Conservation (phyloP, 2,329 filamentous ascomycete species). For the Lachnellula hyalina region DNA sequence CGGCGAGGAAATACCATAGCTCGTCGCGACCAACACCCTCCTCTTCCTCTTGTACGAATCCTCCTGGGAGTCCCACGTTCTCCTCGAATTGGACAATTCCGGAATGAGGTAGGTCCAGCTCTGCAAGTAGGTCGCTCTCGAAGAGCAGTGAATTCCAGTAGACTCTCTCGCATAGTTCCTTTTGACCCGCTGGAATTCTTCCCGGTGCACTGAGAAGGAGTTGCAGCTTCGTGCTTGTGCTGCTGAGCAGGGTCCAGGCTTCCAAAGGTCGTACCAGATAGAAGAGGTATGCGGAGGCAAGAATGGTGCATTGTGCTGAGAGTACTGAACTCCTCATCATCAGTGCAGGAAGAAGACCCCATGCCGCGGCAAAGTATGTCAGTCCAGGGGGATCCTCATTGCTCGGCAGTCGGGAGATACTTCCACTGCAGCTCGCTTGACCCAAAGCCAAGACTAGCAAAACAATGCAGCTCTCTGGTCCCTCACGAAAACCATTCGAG, state of each 20-base stretch:
- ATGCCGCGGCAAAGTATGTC: slow-evolving; percentile 75
- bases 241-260: slow-evolving; percentile 76
- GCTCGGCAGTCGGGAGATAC: slow-evolving; percentile 65
- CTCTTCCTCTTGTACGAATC: slow-evolving; percentile 65
- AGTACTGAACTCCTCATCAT: slow-evolving; percentile 77
- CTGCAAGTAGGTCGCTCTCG: slow-evolving; percentile 73
- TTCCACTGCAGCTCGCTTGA: slow-evolving; percentile 68
- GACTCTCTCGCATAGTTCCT: slow-evolving; percentile 69
- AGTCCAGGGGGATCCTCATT: slow-evolving; percentile 69
- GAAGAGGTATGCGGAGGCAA: slow-evolving; percentile 77
- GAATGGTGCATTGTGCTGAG: slow-evolving; percentile 73
- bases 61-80: slow-evolving; percentile 69
- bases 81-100: slow-evolving; percentile 80
- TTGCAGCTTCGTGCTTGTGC: slow-evolving; percentile 76
- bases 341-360: slow-evolving; percentile 69
- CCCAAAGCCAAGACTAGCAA: slow-evolving; percentile 73
- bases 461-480: slow-evolving; percentile 77
- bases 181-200: slow-evolving; percentile 63
- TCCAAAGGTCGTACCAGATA: slow-evolving; percentile 78
- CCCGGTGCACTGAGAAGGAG: slow-evolving; percentile 69
- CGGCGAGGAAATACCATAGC: slow-evolving; percentile 80
- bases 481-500: slow-evolving; percentile 70
- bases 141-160: slow-evolving; percentile 83
- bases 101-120: slow-evolving; percentile 76
- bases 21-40: slow-evolving; percentile 67